Percentiles rank a stretch among this genome's conserved stretches.
These are phyloP conservation scores for Sporormia fimetaria DNA, from an alignment of 495 filamentous ascomycete species.

Conservation along the genomic window DNA sequence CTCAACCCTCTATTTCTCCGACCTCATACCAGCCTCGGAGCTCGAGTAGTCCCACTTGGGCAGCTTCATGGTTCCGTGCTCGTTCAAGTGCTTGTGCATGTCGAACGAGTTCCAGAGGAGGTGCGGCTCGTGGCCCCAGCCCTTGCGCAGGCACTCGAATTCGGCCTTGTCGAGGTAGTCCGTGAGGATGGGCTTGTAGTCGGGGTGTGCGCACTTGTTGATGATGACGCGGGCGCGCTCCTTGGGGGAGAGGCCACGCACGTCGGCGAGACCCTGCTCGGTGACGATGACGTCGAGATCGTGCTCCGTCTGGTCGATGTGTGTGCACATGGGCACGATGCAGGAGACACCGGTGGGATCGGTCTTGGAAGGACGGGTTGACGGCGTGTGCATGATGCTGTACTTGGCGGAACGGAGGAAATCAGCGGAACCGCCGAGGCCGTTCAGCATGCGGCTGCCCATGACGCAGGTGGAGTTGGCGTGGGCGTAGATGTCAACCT, in stretches of 20 bases:
- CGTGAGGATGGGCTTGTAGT: slow-evolving; percentile 68
- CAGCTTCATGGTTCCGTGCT: slow-evolving; percentile 79
- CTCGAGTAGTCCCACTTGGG: slow-evolving; percentile 38
- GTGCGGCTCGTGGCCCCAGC: slow-evolving; percentile 84
- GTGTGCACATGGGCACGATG: slow-evolving; percentile 88
- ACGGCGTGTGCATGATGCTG: slow-evolving; percentile 89
- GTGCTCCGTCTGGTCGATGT: slow-evolving; percentile 89
- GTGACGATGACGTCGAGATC: slow-evolving; percentile 81
- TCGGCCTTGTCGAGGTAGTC: slow-evolving; percentile 84
- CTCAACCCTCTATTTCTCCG: neutral
- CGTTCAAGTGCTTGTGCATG: slow-evolving; percentile 72
- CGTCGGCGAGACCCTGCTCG: slow-evolving; percentile 78
- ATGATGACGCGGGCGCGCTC: slow-evolving; percentile 82
- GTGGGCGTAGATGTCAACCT: slow-evolving; percentile 91
- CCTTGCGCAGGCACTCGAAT: slow-evolving; percentile 75
- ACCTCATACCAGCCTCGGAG: slow-evolving; percentile 5
- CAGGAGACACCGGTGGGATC: slow-evolving; percentile 76
- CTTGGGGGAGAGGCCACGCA: slow-evolving; percentile 66
- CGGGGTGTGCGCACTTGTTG: slow-evolving; percentile 76
- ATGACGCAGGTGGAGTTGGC: slow-evolving; percentile 88
- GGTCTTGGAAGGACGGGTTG: slow-evolving; percentile 64
- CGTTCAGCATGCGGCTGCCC: slow-evolving; percentile 86
- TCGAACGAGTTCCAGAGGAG: slow-evolving; percentile 74
- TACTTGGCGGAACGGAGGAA: slow-evolving; percentile 79
- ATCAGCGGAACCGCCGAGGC: slow-evolving; percentile 78